Evolutionary conservation across 176 grass and related monocot species (phyloP), one percentile per base, ranked within the genome.

Genomic region (Tillandsia leiboldiana): DNA sequence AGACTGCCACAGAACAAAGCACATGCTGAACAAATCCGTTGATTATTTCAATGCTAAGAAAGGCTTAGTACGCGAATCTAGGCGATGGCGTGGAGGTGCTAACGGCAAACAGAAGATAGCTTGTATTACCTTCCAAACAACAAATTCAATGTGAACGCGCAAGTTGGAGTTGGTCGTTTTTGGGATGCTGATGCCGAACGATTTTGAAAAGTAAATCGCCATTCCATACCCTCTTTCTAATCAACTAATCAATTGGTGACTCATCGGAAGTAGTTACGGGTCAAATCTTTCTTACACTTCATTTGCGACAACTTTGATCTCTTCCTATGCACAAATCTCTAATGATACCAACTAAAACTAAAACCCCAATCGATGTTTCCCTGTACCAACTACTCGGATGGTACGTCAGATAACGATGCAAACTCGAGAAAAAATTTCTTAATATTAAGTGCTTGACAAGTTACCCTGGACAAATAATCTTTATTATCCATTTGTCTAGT

Each of bases 71-170:
- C 23, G 22, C n/a, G 88, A 74, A 82, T 88, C 72, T 71, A 51
- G 53, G 69, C 51, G 74, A 73, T 72, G 67, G 61, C 76, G 80
- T 69, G 72, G 79, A 52, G 75, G 71, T 79, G 64, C 50, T 8
- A 13, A 80, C 49, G 73, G 67, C 49, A 86, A 71, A 70, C 49
- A 86, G 68, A 73, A 4, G 78, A 66, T 87, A 79, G 78, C 56
- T 75, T 90, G 79, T 42, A 67, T 67, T 80, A 74, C 81, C 80
- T 96, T 90, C 81, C 65, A 80, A 82, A 80, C 90, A 90, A 90
- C 84, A 90, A 85, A 75, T 83, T 89, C 29, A 84, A 90, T 87
- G 84, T 85, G 79, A 77, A 76, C 28, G 26, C 64, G 15, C 69
- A 52, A 27, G 77, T 79, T 75, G 76, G 84, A 80, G 83, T 82